Evolutionary conservation across 352 stramenopile species (phyloP).

Genomic region (Phytophthora podocarpi): DNA sequence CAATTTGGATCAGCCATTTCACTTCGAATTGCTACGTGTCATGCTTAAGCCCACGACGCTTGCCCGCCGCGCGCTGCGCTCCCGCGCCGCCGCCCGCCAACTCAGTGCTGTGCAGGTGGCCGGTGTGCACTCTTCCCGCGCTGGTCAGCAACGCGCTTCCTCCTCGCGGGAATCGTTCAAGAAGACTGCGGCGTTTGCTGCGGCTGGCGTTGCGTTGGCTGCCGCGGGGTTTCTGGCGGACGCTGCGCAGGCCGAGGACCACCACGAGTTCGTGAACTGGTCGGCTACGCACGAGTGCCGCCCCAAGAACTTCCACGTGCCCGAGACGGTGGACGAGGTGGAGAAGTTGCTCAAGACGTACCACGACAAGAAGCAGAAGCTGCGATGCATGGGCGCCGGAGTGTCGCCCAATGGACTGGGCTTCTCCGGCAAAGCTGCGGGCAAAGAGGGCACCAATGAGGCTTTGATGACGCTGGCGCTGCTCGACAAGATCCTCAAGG

Average conservation of each 20-base stretch:
- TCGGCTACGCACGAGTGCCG: slow-evolving; percentile 80
- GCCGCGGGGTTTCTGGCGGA: slow-evolving; percentile 20
- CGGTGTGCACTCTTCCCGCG: not conserved
- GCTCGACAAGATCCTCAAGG: slow-evolving; percentile 91
- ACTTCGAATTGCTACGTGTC: not conserved
- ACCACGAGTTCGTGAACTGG: slow-evolving; percentile 85
- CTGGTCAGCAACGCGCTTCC: slow-evolving; percentile 11
- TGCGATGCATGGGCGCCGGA: slow-evolving; percentile 95
- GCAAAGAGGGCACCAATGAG: slow-evolving; percentile 40
- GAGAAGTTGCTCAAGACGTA: slow-evolving; percentile 63
- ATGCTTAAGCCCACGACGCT: slow-evolving; percentile 16
- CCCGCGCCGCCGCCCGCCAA: slow-evolving; percentile 4
- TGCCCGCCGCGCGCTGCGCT: not conserved
- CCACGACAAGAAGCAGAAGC: slow-evolving; percentile 70
- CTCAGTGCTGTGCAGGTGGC: slow-evolving; percentile 7
- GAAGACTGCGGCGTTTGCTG: slow-evolving; percentile 19
- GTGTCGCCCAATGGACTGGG: slow-evolving; percentile 97
- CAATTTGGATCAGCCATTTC: slow-evolving; percentile 13
- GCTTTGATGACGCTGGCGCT: slow-evolving; percentile 93
- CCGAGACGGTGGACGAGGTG: slow-evolving; percentile 74
- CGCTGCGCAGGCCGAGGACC: slow-evolving; percentile 31
- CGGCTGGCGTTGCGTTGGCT: slow-evolving; percentile 20
- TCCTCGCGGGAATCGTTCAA: slow-evolving; percentile 1
- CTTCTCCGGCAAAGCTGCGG: slow-evolving; percentile 63
- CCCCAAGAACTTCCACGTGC: slow-evolving; percentile 67